Base-by-base conservation (phyloP, 2,329 filamentous ascomycete genomes). In the Beauveria pseudobassiana region DNA sequence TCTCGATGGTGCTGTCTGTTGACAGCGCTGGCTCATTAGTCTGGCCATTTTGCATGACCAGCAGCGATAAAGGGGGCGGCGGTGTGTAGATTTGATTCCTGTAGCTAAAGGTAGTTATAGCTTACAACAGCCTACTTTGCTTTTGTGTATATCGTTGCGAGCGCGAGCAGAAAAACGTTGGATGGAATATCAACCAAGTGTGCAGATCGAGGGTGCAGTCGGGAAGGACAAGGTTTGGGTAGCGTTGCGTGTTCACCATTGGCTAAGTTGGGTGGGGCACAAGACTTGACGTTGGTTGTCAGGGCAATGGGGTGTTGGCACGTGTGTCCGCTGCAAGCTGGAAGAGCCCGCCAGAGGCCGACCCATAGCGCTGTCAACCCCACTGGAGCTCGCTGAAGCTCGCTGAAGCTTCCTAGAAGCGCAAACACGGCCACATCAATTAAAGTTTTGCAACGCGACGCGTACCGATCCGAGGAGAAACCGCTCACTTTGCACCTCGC, bases 1-100 rank as follows among this genome's bases (percentile, higher is more conserved):
- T 86, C 72, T 93, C 89, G 67, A 91, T 75, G 71, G 80, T 87
- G 76, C 91, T 89, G 18, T 26, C 43, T 72, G 80, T 81, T 70
- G 87, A 82, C 76, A 82, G 77, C 65, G 85, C 81, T 71, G 84
- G 83, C 80, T 92, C 89, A 77, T 93, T 68, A 93, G 82, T 77
- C 89, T 84, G 77, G 90, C 90, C 90, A 93, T 93, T 69, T 75
- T 73, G 78, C 79, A 76, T 42, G 53, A 57, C 46, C 34, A 38
- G 40, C 38, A 24, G 40, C 26, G 50, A 51, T 50, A 34, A 8
- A 22, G 54, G 20, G 48, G 40, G 22, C 24, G 43, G 9, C 12
- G 12, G 14, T 38, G 34, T 38, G 34, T 38, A 5, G 16, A 38
- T 38, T 16, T 38, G 34, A 5, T 38, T 38, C 5, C 5, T 6